Evolutionary conservation across 305 asterid species (phyloP).

Genomic region (Ilex paraguariensis): DNA sequence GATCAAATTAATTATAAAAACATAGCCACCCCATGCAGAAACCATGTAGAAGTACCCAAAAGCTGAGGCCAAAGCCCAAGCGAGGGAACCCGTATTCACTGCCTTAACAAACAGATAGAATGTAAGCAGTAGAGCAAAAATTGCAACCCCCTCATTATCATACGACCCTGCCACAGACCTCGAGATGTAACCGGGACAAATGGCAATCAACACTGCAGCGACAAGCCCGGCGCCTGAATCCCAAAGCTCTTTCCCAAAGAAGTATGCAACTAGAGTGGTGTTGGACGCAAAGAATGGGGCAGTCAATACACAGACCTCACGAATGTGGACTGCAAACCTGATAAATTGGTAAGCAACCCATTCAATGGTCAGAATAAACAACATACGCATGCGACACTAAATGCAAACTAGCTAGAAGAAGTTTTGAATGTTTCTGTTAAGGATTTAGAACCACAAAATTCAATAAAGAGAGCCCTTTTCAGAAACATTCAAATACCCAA

Average conservation of each 20-base stretch:
- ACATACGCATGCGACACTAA: too few species aligned
- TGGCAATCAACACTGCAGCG: constrained; percentile 90
- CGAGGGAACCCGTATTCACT: constrained; percentile 94
- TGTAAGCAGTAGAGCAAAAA: constrained; percentile 89
- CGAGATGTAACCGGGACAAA: constrained; percentile 98
- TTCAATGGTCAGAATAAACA: too few species aligned
- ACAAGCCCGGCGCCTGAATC: constrained; percentile 99
- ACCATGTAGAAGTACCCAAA: constrained; percentile 98
- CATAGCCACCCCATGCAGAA: constrained; percentile 99
- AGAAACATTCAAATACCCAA: too few species aligned
- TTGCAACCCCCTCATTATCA: constrained; percentile 98
- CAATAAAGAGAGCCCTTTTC: too few species aligned
- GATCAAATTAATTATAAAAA: constrained; percentile 90
- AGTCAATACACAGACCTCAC: constrained; percentile 97
- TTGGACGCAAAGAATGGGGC: constrained; percentile 98
- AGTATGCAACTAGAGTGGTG: constrained; percentile 94
- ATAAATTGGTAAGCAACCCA: background rate
- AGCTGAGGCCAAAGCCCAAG: constrained; percentile 96
- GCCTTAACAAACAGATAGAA: constrained; percentile 98
- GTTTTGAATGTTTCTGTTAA: too few species aligned
- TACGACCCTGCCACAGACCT: constrained; percentile 98
- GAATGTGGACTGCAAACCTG: constrained; percentile 98
- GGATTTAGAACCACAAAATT: too few species aligned
- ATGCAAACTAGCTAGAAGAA: too few species aligned
- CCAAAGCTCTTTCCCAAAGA: constrained; percentile 97